Base-by-base conservation (phyloP, 106 monocot genomes). In the Apostasia ramifera region DNA sequence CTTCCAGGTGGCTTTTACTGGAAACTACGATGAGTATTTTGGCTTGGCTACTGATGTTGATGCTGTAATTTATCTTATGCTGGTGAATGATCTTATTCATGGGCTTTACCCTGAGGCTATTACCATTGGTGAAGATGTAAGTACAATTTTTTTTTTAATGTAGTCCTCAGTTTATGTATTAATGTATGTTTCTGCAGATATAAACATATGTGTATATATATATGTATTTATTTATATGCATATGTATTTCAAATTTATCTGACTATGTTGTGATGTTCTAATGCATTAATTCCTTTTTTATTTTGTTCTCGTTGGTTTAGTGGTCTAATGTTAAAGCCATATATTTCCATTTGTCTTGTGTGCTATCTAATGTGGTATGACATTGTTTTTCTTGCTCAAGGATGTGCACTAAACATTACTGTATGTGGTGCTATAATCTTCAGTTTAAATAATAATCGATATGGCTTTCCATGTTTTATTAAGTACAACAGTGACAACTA, bases 71-170 rank as follows among this genome's bases (percentile, higher is more conserved):
- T 98, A 98, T 71, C 73, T 98, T 71, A 98, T 98, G 98, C 79
- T 98, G 44, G 90, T 98, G 37, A 98, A 98, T 77, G 98, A 98
- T 81, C 64, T 98, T 44, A 85, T 98, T 80, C 98, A 93, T 70
- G 93, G 98, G 62, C 84, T 98, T 41, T 93, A 71, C 66, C 98
- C 98, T 14, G 77, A 98, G 58, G 90, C 98, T 71, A 73, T 98
- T 62, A 65, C 80, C 63, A 80, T 98, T 58, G 98, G 98, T 81
- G 98, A 98, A 93, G 98, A 98, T 87, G 98, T 98, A 84, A 85
- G 89, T 81, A 42, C 4, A 11, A 4, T 6, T 38, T 63, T 13
- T 59, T 4, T 67, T 76, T 38, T n/a, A 47, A 44, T 55, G 42
- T 52, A 13, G 55, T 53, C 39, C 9, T 43, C 42, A 2, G 44